These are phyloP conservation scores for Chondrus crispus DNA, from an alignment of 23 red algal genomes.

Conservation along the genomic window DNA sequence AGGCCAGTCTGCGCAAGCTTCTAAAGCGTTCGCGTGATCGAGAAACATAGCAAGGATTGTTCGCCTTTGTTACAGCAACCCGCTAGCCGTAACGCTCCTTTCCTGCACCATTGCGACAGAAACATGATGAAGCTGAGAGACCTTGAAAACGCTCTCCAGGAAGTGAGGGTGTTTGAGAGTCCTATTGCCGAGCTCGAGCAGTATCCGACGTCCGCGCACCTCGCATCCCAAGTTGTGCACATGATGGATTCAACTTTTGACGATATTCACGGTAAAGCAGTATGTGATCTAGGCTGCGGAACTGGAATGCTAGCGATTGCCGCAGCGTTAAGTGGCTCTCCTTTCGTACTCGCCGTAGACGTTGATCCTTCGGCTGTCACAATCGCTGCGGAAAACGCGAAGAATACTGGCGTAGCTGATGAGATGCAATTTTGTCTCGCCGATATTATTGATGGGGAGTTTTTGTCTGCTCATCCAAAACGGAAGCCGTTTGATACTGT, in stretches of 20 bases:
- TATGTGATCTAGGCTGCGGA: conserved; percentile 90
- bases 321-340: background rate
- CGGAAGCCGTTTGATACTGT: conserved; percentile 57
- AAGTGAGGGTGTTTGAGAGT: conserved; percentile 42
- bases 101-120: background rate
- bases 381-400: conserved; percentile 35
- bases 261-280: conserved; percentile 29
- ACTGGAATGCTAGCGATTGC: conserved; percentile 76
- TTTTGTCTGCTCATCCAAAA: background rate
- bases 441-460: background rate
- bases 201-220: conserved; percentile 88
- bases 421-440: background rate
- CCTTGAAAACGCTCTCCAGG: conserved; percentile 41
- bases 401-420: background rate
- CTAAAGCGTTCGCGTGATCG: too few relatives aligned
- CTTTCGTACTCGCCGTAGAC: conserved; percentile 68
- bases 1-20: too few relatives aligned
- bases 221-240: conserved; percentile 77
- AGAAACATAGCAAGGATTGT: too few relatives aligned
- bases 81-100: background rate
- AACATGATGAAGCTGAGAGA: conserved; percentile 47
- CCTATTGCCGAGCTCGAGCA: conserved; percentile 75
- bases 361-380: conserved; percentile 66
- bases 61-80: background rate
- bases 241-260: conserved; percentile 33